Percentiles rank a stretch among this genome's conserved stretches.
Conservation (phyloP, 768 basidiomycete genomes). For the Xanthoconium stramineum region DNA sequence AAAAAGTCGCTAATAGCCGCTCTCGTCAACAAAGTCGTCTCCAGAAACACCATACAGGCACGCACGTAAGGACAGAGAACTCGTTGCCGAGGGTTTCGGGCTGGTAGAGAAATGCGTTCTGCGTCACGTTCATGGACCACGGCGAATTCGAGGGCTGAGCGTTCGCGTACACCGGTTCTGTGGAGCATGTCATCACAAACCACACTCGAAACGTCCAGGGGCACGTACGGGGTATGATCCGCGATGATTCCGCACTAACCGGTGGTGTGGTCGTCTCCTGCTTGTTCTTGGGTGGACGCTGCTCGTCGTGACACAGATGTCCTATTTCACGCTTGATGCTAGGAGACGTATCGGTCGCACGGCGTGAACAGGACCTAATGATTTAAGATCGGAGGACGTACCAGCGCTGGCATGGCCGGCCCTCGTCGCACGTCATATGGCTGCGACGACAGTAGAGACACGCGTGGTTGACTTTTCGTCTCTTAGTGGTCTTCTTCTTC, state of each 20-base stretch:
- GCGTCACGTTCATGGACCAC: constrained; percentile 53
- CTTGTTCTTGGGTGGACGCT: constrained; percentile 51
- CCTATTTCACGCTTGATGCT: constrained; percentile 97
- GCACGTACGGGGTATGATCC: constrained; percentile 27
- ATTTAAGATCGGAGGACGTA: constrained; percentile 40
- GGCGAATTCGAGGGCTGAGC: constrained; percentile 34
- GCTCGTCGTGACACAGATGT: constrained; percentile 90
- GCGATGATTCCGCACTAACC: constrained; percentile 31
- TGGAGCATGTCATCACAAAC: not conserved
- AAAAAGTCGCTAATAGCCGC: constrained; percentile 66
- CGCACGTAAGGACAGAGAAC: constrained; percentile 77
- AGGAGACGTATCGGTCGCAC: constrained; percentile 7
- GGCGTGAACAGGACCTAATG: not conserved
- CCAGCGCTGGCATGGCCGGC: constrained; percentile 91
- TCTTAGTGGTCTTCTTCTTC: constrained; percentile 43
- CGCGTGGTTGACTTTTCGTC: constrained; percentile 88
- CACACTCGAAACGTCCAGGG: not conserved
- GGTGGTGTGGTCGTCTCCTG: constrained; percentile 31
- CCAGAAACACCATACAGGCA: not conserved
- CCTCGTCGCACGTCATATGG: constrained; percentile 92
- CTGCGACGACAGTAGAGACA: constrained; percentile 91
- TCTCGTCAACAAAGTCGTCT: not conserved
- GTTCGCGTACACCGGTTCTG: constrained; percentile 25
- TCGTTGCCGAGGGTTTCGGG: constrained; percentile 77
- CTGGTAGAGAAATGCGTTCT: constrained; percentile 61